Evolutionary conservation across 1,284 basidiomycete genomes (phyloP), one percentile per base, ranked within the genome.

Genomic region (Leccinum pachyderme): DNA sequence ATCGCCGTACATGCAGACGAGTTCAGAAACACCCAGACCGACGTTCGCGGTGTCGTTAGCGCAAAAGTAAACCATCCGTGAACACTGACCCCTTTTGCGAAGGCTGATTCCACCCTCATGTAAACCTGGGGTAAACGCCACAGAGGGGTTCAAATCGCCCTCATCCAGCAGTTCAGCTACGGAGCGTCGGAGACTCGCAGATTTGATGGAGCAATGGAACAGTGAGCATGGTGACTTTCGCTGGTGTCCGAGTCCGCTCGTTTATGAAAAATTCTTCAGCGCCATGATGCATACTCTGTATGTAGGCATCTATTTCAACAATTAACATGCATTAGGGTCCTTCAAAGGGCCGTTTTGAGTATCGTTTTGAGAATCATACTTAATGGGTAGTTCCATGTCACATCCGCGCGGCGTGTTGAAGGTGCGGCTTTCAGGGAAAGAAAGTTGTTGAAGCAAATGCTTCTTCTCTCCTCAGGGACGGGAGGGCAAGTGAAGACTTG

Each of bases 81-180:
- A 15, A 15, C 9, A 73, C 82, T 49, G 63, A 93, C 93, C 89
- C 89, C 85, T 59, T 93, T 89, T 1, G 73, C 78, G 66, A 97
- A 94, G 1, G 93, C 95, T 22, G 93, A 93, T 70, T 98, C 94
- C 2, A 97, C 91, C 69, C 63, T 93, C 86, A 59, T 93, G 83
- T 27, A 95, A 66, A 41, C 85, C 76, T 7, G 72, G 71, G 1
- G 85, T 77, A 2, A 2, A 92, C 89, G 35, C 81, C 81, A 0
- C 92, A 84, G 57, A 94, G 78, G 15, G 37, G 18, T 6, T 39
- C 18, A 22, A 41, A 41, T 41, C 12, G 6, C 37, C 18, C 11
- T 41, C 11, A 39, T 18, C n/a, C 5, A 18, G 18, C 9, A 18
- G n/a, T 39, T 18, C 33, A 35, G 35, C 35, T 37, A 37, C 35